Percentiles rank a stretch among this genome's conserved stretches.
phyloP scores from a whole-genome alignment of 306 rosid genomes.

The Glycine tomentella region DNA sequence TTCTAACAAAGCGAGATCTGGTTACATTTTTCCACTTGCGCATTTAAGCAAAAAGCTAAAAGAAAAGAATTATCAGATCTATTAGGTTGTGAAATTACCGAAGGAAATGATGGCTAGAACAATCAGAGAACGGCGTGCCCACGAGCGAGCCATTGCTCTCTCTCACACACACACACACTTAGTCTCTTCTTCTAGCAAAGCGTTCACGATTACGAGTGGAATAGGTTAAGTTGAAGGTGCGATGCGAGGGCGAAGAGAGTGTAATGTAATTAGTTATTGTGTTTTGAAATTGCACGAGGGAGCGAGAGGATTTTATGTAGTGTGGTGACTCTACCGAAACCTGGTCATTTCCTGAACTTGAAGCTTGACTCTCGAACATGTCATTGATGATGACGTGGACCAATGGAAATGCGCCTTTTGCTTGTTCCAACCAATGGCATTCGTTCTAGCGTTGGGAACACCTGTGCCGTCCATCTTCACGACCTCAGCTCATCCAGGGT shows the following conservation, averaged over 20 bases:
- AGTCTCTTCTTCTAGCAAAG: neutral
- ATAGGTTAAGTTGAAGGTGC: neutral
- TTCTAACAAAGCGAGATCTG: constrained; percentile 48
- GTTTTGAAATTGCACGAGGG: constrained; percentile 35
- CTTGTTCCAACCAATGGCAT: constrained; percentile 59
- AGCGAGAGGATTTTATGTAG: constrained; percentile 47
- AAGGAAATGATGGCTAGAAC: constrained; percentile 70
- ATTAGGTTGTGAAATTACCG: constrained; percentile 54
- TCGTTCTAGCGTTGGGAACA: constrained; percentile 62
- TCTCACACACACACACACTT: neutral
- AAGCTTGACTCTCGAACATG: constrained; percentile 57
- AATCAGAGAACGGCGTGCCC: constrained; percentile 68
- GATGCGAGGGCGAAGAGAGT: neutral
- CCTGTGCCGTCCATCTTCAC: constrained; percentile 52
- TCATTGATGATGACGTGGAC: constrained; percentile 81
- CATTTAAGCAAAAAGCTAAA: neutral
- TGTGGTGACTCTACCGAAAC: constrained; percentile 29
- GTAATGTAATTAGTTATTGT: neutral
- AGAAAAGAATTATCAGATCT: constrained; percentile 53
- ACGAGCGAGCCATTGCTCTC: constrained; percentile 70
- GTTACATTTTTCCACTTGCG: constrained; percentile 25
- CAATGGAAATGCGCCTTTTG: constrained; percentile 54
- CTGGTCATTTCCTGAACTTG: neutral
- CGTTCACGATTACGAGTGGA: neutral
- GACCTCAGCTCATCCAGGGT: neutral